These are phyloP conservation scores for Leucocoprinus leucothites DNA, from an alignment of 768 basidiomycete genomes.

Conservation along the genomic window DNA sequence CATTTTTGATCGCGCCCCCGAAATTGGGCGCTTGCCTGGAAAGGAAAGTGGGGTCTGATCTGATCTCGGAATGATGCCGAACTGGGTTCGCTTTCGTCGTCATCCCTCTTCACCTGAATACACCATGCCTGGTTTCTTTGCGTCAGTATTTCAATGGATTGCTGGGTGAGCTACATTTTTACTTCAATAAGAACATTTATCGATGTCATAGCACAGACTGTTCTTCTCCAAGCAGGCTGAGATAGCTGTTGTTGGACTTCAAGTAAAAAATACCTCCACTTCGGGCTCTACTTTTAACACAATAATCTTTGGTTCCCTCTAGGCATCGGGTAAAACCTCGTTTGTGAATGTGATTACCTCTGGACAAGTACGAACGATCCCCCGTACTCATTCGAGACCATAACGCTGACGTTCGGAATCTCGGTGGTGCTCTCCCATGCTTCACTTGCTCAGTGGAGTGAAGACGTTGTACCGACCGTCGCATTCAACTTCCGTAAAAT, in stretches of 20 bases:
- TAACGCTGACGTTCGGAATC: not conserved
- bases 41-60: no score
- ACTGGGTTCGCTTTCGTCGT: not conserved
- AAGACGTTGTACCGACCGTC: conserved; percentile 95
- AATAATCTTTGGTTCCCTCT: not conserved
- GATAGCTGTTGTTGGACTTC: conserved; percentile 88
- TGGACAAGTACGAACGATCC: conserved; percentile 57
- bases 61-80: not conserved
- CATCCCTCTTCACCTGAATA: not conserved
- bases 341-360: conserved; percentile 90
- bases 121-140: conserved; percentile 28
- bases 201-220: conserved; percentile 39
- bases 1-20: no score
- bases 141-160: conserved; percentile 44
- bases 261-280: conserved; percentile 40
- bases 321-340: conserved; percentile 95
- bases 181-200: not conserved
- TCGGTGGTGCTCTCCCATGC: no score
- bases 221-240: conserved; percentile 89
- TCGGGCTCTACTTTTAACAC: conserved; percentile 6
- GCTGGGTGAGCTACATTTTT: conserved; percentile 29
- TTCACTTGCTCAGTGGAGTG: conserved; percentile 65
- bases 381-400: not conserved
- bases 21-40: no score
- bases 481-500: conserved; percentile 91